phyloP scores from a whole-genome alignment of 441 rosid genomes.

The Gossypium davidsonii region DNA sequence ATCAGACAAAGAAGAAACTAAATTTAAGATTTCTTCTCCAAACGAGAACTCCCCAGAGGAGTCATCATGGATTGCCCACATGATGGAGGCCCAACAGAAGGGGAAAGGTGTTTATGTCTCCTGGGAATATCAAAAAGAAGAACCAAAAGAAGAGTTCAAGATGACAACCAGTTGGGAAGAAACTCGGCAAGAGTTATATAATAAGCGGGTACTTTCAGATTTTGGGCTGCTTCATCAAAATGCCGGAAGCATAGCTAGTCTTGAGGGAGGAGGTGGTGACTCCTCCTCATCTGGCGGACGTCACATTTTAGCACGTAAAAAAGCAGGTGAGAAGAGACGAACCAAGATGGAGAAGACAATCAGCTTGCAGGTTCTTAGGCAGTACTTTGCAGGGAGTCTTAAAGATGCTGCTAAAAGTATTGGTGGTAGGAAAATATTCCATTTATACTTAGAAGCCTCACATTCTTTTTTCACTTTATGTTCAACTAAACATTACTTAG shows the following conservation, averaged over 20 bases:
- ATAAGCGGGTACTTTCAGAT: conserved; percentile 26
- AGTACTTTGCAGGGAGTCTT: conserved; percentile 80
- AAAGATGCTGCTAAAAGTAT: conserved; percentile 86
- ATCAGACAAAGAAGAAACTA: conserved; percentile 21
- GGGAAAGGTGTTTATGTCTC: conserved; percentile 46
- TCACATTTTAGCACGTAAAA: conserved; percentile 27
- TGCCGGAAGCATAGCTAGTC: conserved; percentile 24
- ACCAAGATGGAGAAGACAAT: conserved; percentile 66
- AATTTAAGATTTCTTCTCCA: conserved; percentile 21
- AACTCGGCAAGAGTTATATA: conserved; percentile 19
- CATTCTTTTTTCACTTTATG: not conserved
- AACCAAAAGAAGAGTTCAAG: conserved; percentile 55
- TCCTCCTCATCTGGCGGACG: conserved; percentile 27
- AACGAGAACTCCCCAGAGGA: conserved; percentile 34
- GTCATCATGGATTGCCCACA: conserved; percentile 47
- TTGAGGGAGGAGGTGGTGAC: conserved; percentile 18
- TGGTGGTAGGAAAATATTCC: conserved; percentile 53
- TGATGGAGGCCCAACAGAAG: conserved; percentile 44
- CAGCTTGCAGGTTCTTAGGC: conserved; percentile 67
- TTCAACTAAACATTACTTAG: not conserved
- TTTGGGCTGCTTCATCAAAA: conserved; percentile 28
- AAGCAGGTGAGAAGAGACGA: conserved; percentile 48
- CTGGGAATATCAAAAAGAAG: conserved; percentile 56
- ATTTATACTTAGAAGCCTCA: not conserved
- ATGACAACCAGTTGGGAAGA: conserved; percentile 37